Evolutionary conservation across 345 rosid genomes (phyloP), one percentile per base, ranked within the genome.

Genomic region (Firmiana major): DNA sequence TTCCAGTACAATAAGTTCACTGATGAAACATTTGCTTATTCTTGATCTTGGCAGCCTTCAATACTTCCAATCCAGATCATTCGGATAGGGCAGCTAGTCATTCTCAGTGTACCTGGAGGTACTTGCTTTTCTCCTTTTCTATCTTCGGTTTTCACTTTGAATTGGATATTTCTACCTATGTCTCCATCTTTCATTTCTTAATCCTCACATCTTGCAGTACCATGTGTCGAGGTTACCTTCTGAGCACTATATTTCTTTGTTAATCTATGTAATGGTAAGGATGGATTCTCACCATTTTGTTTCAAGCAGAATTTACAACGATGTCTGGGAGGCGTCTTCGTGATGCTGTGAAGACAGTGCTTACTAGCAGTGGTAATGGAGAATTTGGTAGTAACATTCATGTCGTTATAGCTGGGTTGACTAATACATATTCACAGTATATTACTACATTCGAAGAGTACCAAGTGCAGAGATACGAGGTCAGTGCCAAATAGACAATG

Each of bases 251-350:
- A 19, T 48, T 22, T 31, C 10, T 55, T 43, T 12, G 11, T 70
- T 71, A 31, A 53, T 43, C 21, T 1, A 28, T 45, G 74, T 0
- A 34, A 42, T 2, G 13, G 26, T 26, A 31, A 75, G 40, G 24
- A 62, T 62, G 28, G 13, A 48, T 62, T 46, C 42, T 60, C 58
- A 62, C 53, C 17, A 45, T 75, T 60, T 73, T 81, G 77, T 72
- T 69, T 43, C 67, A 36, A 62, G 72, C 88, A 97, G 99, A 97
- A 83, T 97, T 94, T 75, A 90, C 99, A 62, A 92, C 99, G 63
- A 97, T 97, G 99, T 94, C 99, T 80, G 98, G 99, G 81, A 92
- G 99, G 86, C 97, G 96, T 43, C 99, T 97, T 74, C 92, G 98
- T 22, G 93, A 92, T 76, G 95, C 99, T 73, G 97, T 97, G 78